phyloP scores from a whole-genome alignment of 306 rosid species.

The Lotus japonicus region DNA sequence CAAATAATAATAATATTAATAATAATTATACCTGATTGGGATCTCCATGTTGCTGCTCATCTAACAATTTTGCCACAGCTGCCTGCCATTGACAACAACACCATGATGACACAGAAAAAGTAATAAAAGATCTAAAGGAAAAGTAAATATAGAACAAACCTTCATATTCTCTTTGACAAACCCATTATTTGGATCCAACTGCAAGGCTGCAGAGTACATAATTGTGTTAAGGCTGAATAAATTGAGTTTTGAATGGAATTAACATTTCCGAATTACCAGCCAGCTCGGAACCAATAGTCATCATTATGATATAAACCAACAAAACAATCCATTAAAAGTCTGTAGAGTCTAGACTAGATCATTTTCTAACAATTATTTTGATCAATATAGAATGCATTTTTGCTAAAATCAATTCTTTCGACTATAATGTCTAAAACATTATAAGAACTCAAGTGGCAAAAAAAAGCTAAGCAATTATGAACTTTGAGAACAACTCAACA shows the following conservation, averaged over 20 bases:
- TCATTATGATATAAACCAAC: not conserved
- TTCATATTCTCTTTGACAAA: conserved; percentile 71
- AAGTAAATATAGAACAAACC: conserved; percentile 45
- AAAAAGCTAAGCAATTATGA: not conserved
- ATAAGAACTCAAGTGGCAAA: not conserved
- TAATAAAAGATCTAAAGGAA: not conserved
- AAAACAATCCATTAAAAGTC: not conserved
- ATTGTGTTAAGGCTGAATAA: conserved; percentile 19
- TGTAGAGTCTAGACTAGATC: not conserved
- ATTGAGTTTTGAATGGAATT: not conserved
- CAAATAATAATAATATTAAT: conserved; percentile 2
- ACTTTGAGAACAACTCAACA: not conserved
- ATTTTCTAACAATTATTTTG: not conserved
- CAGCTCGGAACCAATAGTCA: not conserved
- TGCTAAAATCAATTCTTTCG: conserved; percentile 9
- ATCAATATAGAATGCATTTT: not conserved
- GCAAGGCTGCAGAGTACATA: conserved; percentile 59
- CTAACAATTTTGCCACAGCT: conserved; percentile 53
- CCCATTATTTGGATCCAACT: conserved; percentile 78
- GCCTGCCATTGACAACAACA: conserved; percentile 43
- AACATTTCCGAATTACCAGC: conserved; percentile 2
- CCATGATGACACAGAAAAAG: not conserved
- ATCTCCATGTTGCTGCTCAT: conserved; percentile 41
- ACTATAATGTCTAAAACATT: not conserved
- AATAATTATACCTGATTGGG: conserved; percentile 43